Evolutionary conservation across 1,139 yeast species (phyloP).

Genomic region (Meyerozyma smithsonii): DNA sequence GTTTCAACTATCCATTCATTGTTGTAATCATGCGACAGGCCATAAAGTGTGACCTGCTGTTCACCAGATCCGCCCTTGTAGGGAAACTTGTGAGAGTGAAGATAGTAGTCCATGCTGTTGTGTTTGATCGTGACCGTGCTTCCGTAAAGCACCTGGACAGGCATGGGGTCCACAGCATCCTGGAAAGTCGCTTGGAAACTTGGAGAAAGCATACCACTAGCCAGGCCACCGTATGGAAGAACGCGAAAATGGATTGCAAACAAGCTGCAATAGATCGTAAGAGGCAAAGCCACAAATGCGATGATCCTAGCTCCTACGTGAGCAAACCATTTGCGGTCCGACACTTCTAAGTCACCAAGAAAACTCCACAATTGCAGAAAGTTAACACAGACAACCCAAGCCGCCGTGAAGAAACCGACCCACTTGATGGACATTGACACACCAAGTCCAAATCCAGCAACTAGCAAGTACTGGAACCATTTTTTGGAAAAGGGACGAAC

Average conservation of each 20-base stretch:
- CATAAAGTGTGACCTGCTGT: slow-evolving; percentile 67
- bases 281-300: slow-evolving; percentile 44
- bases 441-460: slow-evolving; percentile 52
- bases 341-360: slow-evolving; percentile 51
- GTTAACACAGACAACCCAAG: slow-evolving; percentile 49
- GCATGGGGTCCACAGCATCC: slow-evolving; percentile 37
- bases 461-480: slow-evolving; percentile 43
- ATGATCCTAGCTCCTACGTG: slow-evolving; percentile 28
- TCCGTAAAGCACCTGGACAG: slow-evolving; percentile 58
- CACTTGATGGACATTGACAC: slow-evolving; percentile 46
- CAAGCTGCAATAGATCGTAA: slow-evolving; percentile 40
- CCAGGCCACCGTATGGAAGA: slow-evolving; percentile 47
- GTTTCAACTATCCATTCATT: slow-evolving; percentile 69
- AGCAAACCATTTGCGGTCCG: slow-evolving; percentile 23
- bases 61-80: slow-evolving; percentile 54
- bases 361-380: slow-evolving; percentile 48
- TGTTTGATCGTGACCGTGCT: slow-evolving; percentile 66
- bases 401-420: slow-evolving; percentile 78
- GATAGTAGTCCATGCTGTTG: slow-evolving; percentile 53
- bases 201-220: slow-evolving; percentile 49
- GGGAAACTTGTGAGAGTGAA: slow-evolving; percentile 58
- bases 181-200: slow-evolving; percentile 51
- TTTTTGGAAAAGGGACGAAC: slow-evolving; percentile 27
- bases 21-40: slow-evolving; percentile 44
- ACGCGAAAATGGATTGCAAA: slow-evolving; percentile 48